Evolutionary conservation across 495 filamentous ascomycete species (phyloP), one percentile per base, ranked within the genome.

Genomic region (Delitschia confertaspora): DNA sequence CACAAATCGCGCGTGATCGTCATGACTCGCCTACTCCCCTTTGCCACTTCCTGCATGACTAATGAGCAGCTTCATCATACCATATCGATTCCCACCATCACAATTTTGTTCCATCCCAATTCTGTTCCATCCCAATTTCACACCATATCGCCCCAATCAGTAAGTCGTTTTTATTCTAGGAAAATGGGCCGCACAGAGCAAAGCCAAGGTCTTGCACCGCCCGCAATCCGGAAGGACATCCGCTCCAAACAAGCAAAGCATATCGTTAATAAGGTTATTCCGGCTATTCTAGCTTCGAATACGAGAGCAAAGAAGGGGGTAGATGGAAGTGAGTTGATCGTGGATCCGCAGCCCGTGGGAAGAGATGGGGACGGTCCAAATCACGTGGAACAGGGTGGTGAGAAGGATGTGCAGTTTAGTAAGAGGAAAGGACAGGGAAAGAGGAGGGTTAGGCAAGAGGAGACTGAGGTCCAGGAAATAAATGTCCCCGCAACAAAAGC

Each of bases 221-320:
- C 40, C 13, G 16, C 46, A 0, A 23, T 43, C 17, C 34, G 55
- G 5, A 54, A 56, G 39, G 59, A 64, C 8, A 62, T 61, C 10
- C 67, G 74, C 10, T 66, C 69, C 0, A 73, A 69, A 46, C 59
- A 62, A 35, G 72, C 74, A 13, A 67, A 66, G 29, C 59, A 66
- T 9, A 72, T 72, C 20, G 58, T 74, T 45, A 71, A 73, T 51
- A 70, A 68, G 35, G 62, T 58, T 35, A 64, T 77, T 17, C 75
- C 74, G 5, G 61, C 69, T 6, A 42, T 76, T 8, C 49, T 78
- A 1, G 57, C 62, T 4, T 58, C 64, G 1, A 65, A 70, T 51
- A 55, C 66, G 18, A 67, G 71, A 17, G 73, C 73, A 2, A 59
- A 65, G 8, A 60, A 55, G n/a, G 73, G 73, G 11, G 51, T 73